Base-by-base conservation (phyloP, 2,329 filamentous ascomycete species). In the Penicillium sp. region DNA sequence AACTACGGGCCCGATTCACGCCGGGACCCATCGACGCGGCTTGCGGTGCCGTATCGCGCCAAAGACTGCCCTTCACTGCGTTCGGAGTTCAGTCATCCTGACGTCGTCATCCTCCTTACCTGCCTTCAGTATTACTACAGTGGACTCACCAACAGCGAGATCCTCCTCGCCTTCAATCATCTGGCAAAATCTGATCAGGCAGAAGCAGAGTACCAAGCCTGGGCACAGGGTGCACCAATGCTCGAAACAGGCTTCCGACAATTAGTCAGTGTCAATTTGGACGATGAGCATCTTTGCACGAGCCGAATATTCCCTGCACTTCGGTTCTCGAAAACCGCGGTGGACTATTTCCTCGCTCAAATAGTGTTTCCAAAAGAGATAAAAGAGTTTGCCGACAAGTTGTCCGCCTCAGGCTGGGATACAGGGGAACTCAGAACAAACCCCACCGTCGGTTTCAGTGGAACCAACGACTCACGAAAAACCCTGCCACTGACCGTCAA, bases 31-130 rank as follows among this genome's bases (percentile, higher is more conserved):
- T 84, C 81, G 74, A 71, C 77, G 0, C 68, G 61, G 43, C 58
- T 68, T 4, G 83, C 84, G 0, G 85, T 88, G 0, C 85, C 85
- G 0, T 88, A 77, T 42, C 73, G 79, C 9, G 81, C 82, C 0
- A 87, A 88, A 48, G 85, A 84, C 2, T 71, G 76, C 0, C 84
- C 85, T 0, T 77, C 76, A 0, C 76, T 79, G 0, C 74, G 80
- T 5, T 79, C 83, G 0, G 84, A 88, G 55, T 88, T 78, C 59
- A 80, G 82, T 0, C 84, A 89, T 53, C 82, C 84, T 0, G 79
- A 89, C 55, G 81, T 85, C 0, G 74, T 79, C 0, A 83, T 88
- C 2, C 32, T 82, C 0, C 69, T 89, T 1, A 88, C 84, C 0
- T 82, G 79, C 9, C 66, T 90, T 0, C 75, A 78, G 0, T 87